Evolutionary conservation across 495 filamentous ascomycete species (phyloP), one percentile per base, ranked within the genome.

Genomic region (Monascus purpureus): DNA sequence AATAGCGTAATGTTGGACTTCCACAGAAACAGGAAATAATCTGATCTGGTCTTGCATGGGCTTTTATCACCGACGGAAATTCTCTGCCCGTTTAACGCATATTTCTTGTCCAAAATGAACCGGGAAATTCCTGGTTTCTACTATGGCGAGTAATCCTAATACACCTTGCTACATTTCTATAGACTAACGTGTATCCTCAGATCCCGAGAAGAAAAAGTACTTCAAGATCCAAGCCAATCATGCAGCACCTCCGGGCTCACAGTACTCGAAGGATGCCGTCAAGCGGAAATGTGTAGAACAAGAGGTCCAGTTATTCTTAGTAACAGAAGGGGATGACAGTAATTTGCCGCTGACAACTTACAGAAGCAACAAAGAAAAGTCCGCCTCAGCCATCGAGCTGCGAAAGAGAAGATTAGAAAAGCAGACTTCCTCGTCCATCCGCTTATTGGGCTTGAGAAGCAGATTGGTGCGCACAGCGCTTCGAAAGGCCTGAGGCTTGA

Each of bases 171-270:
- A 22, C 4, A 4, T 5, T 22, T 5, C 5, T 22, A 22, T 5
- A 22, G 4, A 9, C 20, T 22, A 22, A 22, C 20, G 9, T 9
- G 8, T 6, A 2, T 32, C 4, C 17, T 5, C 43, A 68, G 71
- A 73, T 42, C 38, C 44, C 9, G 64, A 67, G 23, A 72, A 69
- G 46, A 65, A 64, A 28, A 73, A 70, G 33, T 75, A 75, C 41
- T 75, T 73, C 47, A 60, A 58, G 20, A 65, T 74, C 32, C 55
- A 59, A 28, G 50, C 63, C 14, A 60, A 61, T 37, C 67, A 72
- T 47, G 46, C 49, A 16, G 68, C 61, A 1, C 45, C 61, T 9
- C 37, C 50, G 8, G 57, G 51, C 24, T 41, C 60, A 11, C 53
- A 61, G 27, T 69, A 74, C 34, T 57, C 68, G 0, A 43, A 49